phyloP scores from a whole-genome alignment of 2,329 filamentous ascomycete species.

The Penicillium sp. region DNA sequence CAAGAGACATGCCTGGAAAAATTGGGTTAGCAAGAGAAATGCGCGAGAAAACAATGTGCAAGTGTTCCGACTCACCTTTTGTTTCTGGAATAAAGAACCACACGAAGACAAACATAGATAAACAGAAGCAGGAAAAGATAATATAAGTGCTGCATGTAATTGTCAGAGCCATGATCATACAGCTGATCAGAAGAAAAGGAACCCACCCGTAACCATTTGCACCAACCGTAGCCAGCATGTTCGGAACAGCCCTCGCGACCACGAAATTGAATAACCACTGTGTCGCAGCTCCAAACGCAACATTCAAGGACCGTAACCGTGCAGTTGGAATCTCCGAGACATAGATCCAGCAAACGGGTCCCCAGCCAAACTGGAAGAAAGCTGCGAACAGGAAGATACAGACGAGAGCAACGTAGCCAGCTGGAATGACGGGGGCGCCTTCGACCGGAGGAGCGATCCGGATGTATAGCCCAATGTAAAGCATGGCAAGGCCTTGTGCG shows the following conservation, averaged over 20 bases:
- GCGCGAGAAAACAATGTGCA: not conserved
- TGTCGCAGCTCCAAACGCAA: conserved; percentile 66
- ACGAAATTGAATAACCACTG: conserved; percentile 77
- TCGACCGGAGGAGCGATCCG: conserved; percentile 46
- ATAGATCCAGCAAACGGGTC: conserved; percentile 72
- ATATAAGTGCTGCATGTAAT: conserved; percentile 62
- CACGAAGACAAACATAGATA: conserved; percentile 64
- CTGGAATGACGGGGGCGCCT: conserved; percentile 58
- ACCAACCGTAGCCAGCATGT: conserved; percentile 62
- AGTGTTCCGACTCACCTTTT: conserved; percentile 53
- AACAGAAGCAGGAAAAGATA: conserved; percentile 67
- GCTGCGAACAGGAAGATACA: conserved; percentile 72
- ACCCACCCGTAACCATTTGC: conserved; percentile 50
- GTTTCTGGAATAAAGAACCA: conserved; percentile 73
- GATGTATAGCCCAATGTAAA: conserved; percentile 71
- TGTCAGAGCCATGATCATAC: conserved; percentile 6
- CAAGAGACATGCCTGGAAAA: conserved; percentile 49
- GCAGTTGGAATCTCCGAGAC: conserved; percentile 70
- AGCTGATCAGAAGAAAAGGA: conserved; percentile 16
- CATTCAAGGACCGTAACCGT: conserved; percentile 65
- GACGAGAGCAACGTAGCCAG: conserved; percentile 69
- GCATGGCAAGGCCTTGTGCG: conserved; percentile 63
- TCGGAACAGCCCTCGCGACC: conserved; percentile 66
- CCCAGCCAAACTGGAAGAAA: conserved; percentile 71
- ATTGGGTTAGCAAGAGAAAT: not conserved